Base-by-base conservation (phyloP, 352 stramenopile genomes). In the Phytophthora kernoviae region DNA sequence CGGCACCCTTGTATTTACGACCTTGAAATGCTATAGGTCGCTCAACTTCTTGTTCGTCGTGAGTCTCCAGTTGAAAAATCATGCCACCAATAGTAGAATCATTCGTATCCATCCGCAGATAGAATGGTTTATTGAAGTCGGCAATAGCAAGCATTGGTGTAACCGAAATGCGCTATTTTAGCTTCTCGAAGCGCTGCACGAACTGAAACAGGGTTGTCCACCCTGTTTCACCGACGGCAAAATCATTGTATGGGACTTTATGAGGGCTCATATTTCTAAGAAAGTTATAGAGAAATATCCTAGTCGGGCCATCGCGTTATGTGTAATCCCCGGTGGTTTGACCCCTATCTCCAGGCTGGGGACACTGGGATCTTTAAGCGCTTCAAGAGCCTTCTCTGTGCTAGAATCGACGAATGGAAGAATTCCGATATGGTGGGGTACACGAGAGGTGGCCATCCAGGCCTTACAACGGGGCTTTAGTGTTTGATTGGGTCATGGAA, bases 301-400 rank as follows among this genome's bases (percentile, higher is more conserved):
- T 51, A n/a, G 1, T 12, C 17, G 44, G 44, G 11, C 46, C 9
- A 43, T 52, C 5, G 7, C 1, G 3, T 43, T 50, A 22, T 1
- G 1, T 4, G 34, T 59, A 7, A 37, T 58, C 7, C 51, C 51
- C n/a, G 51, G 51, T 10, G 51, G 51, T 17, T 12, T 58, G 10
- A 58, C 51, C 34, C 51, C 14, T 58, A 50, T 26, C 37, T 58
- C 3, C 51, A 58, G 33, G n/a, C 48, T 17, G 58, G 58, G 12
- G 12, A 43, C n/a, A 60, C 46, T 4, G 49, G 15, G 46, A 58
- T 44, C 22, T 58, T 32, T 40, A 58, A 46, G 43, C 54, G 1
- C 26, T 47, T 39, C 22, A 66, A 53, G 45, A 41, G 24, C 17
- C 26, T 4, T 9, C 32, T 24, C 21, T 48, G 6, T n/a, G 47